phyloP scores from a whole-genome alignment of 805 yeast genomes.

The Torulaspora delbrueckii region DNA sequence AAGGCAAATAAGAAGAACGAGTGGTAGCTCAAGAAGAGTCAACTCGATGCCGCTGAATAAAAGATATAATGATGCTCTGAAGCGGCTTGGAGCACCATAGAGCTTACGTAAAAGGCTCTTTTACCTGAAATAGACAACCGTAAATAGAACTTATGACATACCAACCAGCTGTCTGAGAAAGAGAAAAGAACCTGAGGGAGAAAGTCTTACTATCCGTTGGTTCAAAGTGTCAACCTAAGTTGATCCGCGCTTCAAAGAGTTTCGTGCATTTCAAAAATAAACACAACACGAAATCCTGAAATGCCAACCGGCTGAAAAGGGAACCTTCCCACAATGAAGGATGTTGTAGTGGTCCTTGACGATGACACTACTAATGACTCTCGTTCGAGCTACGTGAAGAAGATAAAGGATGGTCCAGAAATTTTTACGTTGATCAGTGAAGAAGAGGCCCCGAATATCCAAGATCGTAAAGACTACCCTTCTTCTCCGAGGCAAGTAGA shows the following conservation, averaged over 20 bases:
- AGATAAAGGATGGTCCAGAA: slow-evolving; percentile 1
- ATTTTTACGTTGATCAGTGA: slow-evolving; percentile 7
- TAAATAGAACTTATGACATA: background rate
- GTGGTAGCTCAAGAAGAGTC: slow-evolving; percentile 14
- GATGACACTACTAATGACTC: background rate
- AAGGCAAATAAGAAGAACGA: slow-evolving; percentile 20
- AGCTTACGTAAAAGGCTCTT: background rate
- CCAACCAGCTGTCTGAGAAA: too few relatives aligned
- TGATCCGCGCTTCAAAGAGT: too few relatives aligned
- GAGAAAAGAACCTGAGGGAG: too few relatives aligned
- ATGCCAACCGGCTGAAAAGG: background rate
- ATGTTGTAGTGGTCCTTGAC: slow-evolving; percentile 12
- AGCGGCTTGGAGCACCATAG: slow-evolving; percentile 13
- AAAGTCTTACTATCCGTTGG: too few relatives aligned
- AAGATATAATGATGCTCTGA: slow-evolving; percentile 28
- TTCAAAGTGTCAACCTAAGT: too few relatives aligned
- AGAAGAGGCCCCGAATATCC: slow-evolving; percentile 2
- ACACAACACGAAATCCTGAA: background rate
- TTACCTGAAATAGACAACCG: too few relatives aligned
- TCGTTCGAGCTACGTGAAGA: background rate
- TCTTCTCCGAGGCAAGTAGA: slow-evolving; percentile 15
- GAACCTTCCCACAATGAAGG: slow-evolving; percentile 2
- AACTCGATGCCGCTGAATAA: slow-evolving; percentile 26
- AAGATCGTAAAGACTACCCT: slow-evolving; percentile 8
- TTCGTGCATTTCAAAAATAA: background rate